A percentile compares a stretch with the other conserved stretches of the same genome.
Conservation (phyloP, 1,139 yeast genomes). For the Diutina ranongensis region DNA sequence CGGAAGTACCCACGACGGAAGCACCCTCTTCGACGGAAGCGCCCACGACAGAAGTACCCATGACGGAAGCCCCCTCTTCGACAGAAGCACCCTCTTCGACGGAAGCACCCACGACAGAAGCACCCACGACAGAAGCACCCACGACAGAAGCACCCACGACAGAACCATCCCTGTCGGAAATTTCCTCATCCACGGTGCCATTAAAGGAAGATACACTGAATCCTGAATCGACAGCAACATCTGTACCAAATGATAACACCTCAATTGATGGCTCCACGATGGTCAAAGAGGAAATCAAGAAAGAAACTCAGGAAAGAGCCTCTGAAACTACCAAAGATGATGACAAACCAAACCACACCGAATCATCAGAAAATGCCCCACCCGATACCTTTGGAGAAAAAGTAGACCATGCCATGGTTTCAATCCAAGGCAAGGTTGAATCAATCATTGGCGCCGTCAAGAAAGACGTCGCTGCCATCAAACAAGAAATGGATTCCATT, state of each 20-base stretch:
- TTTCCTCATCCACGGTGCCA: too few relatives aligned
- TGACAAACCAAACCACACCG: background rate
- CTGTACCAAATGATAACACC: too few relatives aligned
- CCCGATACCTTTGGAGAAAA: too few relatives aligned
- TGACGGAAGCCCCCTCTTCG: background rate
- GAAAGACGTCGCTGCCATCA: background rate
- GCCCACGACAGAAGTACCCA: background rate
- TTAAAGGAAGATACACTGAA: too few relatives aligned
- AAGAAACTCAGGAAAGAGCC: background rate
- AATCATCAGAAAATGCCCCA: background rate
- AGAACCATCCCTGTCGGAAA: background rate
- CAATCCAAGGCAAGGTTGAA: background rate
- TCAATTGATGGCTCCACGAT: too few relatives aligned
- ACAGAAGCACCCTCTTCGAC: background rate
- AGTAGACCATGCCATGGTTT: background rate
- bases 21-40: background rate
- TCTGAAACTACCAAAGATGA: background rate
- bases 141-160: background rate
- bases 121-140: background rate
- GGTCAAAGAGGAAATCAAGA: too few relatives aligned
- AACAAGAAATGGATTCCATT: background rate
- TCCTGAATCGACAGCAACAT: too few relatives aligned
- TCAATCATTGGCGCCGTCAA: background rate
- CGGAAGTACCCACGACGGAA: background rate
- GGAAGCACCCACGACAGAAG: background rate